Evolutionary conservation across 768 basidiomycete species (phyloP).

Genomic region (Mycena sanguinolenta): DNA sequence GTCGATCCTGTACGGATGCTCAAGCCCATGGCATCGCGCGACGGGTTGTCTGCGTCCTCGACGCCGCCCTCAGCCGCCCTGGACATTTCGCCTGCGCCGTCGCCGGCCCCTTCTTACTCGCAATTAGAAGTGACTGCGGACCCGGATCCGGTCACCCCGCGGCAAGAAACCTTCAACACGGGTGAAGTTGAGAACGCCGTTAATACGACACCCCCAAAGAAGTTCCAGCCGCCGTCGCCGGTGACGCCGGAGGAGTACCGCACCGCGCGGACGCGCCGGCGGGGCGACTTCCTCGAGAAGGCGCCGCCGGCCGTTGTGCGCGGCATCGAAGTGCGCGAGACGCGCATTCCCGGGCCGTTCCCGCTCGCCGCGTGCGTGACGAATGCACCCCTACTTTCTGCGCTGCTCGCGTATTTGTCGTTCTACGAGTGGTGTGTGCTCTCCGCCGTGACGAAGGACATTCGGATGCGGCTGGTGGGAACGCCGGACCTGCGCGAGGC

Average conservation of each 20-base stretch:
- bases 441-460: constrained; percentile 67
- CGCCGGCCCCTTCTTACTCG: constrained; percentile 11
- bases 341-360: constrained; percentile 53
- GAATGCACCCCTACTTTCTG: constrained; percentile 63
- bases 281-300: constrained; percentile 57
- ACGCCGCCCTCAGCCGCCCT: background rate
- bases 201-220: constrained; percentile 32
- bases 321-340: constrained; percentile 40
- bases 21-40: constrained; percentile 36
- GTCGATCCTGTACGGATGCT: constrained; percentile 64
- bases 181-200: constrained; percentile 20
- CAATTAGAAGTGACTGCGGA: background rate
- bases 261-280: constrained; percentile 54
- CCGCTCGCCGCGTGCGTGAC: constrained; percentile 71
- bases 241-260: constrained; percentile 42
- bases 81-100: constrained; percentile 4
- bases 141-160: constrained; percentile 29
- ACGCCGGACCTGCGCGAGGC: constrained; percentile 67
- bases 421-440: constrained; percentile 81
- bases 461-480: constrained; percentile 64
- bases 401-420: constrained; percentile 71
- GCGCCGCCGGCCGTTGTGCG: constrained; percentile 50
- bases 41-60: constrained; percentile 14
- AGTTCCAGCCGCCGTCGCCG: constrained; percentile 35
- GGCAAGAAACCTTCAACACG: constrained; percentile 24